A percentile compares a stretch with the other conserved stretches of the same genome.
These are phyloP conservation scores for Diutina rugosa DNA, from an alignment of 1,139 yeast genomes.

Conservation along the genomic window DNA sequence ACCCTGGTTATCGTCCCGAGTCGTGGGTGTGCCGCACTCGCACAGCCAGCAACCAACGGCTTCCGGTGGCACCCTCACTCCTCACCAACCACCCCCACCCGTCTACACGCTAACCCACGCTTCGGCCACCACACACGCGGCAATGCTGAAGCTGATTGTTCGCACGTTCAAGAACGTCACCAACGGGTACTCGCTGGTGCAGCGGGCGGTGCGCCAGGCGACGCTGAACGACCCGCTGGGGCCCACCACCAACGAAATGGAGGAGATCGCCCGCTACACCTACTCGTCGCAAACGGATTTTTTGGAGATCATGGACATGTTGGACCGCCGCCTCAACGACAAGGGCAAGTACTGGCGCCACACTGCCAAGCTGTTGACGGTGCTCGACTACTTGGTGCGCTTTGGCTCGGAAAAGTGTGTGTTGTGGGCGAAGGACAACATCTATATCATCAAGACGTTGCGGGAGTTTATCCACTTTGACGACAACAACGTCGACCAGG, in stretches of 20 bases:
- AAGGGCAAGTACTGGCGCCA: conserved; percentile 98
- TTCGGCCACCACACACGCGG: not conserved
- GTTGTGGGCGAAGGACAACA: conserved; percentile 84
- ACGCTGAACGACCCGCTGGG: conserved; percentile 86
- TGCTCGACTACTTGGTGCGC: conserved; percentile 78
- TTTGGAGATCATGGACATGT: conserved; percentile 89
- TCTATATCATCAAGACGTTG: conserved; percentile 80
- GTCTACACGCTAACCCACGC: not conserved
- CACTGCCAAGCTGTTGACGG: conserved; percentile 81
- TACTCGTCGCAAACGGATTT: conserved; percentile 64
- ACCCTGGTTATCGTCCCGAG: no score
- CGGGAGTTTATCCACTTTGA: conserved; percentile 84
- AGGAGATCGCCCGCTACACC: conserved; percentile 68
- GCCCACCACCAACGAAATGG: conserved; percentile 75
- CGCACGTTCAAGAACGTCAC: conserved; percentile 89
- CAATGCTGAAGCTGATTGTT: conserved; percentile 58
- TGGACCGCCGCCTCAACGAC: conserved; percentile 86
- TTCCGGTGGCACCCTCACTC: not conserved
- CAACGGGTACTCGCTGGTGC: conserved; percentile 81
- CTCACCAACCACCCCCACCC: not conserved
- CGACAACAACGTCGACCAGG: conserved; percentile 74
- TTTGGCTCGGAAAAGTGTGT: conserved; percentile 88
- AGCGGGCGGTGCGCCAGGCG: conserved; percentile 82
- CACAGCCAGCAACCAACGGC: no score
- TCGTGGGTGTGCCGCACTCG: no score